These are phyloP conservation scores for Plasmodium cynomolgi DNA, from an alignment of 169 alveolate species.

Conservation along the genomic window DNA sequence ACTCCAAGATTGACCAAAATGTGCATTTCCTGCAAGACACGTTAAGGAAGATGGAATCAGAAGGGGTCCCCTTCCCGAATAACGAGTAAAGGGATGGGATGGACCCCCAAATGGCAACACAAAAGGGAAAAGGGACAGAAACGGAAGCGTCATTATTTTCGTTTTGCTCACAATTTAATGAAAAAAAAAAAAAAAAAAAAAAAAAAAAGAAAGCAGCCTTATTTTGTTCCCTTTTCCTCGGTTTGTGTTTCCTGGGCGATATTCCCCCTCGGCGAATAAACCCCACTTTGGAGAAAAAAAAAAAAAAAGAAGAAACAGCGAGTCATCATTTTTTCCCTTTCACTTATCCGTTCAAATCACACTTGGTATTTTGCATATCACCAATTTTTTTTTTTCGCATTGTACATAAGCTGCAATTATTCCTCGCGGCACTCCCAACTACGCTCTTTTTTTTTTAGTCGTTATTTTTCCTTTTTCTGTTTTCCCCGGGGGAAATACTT, in stretches of 20 bases:
- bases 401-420: neutral
- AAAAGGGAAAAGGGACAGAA: neutral
- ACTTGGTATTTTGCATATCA: neutral
- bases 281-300: neutral
- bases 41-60: conserved; percentile 22
- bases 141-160: neutral
- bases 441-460: neutral
- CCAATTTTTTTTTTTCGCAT: neutral
- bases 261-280: neutral
- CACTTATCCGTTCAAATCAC: neutral
- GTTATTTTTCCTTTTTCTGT: neutral
- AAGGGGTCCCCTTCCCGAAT: neutral
- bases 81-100: neutral
- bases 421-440: neutral
- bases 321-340: neutral
- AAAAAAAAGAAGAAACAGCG: neutral
- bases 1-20: conserved; percentile 51
- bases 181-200: neutral
- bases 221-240: neutral
- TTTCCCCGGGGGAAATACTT: neutral
- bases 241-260: neutral
- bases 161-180: neutral
- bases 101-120: neutral
- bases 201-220: neutral
- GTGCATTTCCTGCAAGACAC: conserved; percentile 47